Evolutionary conservation across 768 basidiomycete genomes (phyloP), one percentile per base, ranked within the genome.

Genomic region (Serendipita sp.): DNA sequence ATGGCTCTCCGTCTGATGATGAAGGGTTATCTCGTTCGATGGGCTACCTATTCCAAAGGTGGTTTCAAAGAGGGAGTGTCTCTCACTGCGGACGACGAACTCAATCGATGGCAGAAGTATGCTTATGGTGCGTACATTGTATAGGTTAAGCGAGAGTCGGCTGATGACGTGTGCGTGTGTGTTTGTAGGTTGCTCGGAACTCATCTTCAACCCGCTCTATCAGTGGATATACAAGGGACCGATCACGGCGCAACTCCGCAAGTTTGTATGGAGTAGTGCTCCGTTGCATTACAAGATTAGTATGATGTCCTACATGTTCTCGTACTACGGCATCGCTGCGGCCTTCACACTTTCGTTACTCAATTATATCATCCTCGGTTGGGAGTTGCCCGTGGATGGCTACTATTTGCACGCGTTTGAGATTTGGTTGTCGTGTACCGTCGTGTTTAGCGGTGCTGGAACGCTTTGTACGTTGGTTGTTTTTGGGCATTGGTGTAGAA

Each of bases 1-100:
- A 86, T 90, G 81, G 85, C 87, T 0, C 71, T 86, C 22, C 78
- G 85, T 9, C 74, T 89, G 20, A 83, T 75, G 68, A 69, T 71
- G 66, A 71, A 69, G 65, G 69, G 64, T 31, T 56, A 31, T 22
- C 7, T 26, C 26, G 30, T 60, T 3, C 53, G 58, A 1, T 61
- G 66, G 73, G 74, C 74, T 3, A 72, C 72, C 2, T 76, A 76
- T 67, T 68, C 67, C 56, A 68, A 71, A 31, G 72, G 73, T 34
- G 72, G 68, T n/a, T 76, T 74, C 66, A 67, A 76, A 62, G 75
- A 76, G 64, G 75, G 75, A 51, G 75, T 76, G 24, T 72, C 71
- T 5, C 66, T 76, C 24, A 73, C 75, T 0, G 70, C 69, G 61
- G 73, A 74, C 63, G 75, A 76, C 66, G 75, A 76, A 68, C 53